Evolutionary conservation across 768 basidiomycete genomes (phyloP).

Genomic region (Chalciporus pseudorubinellus): DNA sequence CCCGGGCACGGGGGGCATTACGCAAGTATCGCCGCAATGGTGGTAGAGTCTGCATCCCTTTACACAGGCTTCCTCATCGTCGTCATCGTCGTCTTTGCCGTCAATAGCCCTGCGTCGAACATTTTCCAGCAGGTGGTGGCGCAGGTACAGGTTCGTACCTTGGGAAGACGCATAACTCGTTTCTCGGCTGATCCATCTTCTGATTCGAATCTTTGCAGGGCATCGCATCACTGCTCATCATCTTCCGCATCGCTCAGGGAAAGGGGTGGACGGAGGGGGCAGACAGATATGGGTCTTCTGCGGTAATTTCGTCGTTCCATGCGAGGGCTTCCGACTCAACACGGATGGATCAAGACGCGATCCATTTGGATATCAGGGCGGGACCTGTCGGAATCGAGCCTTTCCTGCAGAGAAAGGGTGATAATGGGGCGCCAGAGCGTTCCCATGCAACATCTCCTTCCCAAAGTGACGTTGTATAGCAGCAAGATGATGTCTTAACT

Average conservation of each 20-base stretch:
- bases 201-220: too few relatives aligned
- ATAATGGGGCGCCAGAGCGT: neutral
- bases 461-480: neutral
- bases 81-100: slow-evolving; percentile 42
- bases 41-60: slow-evolving; percentile 45
- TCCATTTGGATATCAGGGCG: neutral
- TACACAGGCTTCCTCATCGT: slow-evolving; percentile 41
- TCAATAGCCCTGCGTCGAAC: slow-evolving; percentile 40
- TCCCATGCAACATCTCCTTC: neutral
- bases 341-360: neutral
- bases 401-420: neutral
- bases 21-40: slow-evolving; percentile 35
- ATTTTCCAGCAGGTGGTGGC: slow-evolving; percentile 30
- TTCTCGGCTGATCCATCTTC: neutral
- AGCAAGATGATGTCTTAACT: too few relatives aligned
- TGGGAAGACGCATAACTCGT: neutral
- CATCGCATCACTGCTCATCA: neutral
- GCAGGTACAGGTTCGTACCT: slow-evolving; percentile 6
- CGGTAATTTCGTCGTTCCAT: neutral
- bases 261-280: neutral
- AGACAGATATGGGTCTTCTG: neutral
- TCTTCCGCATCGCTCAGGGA: neutral
- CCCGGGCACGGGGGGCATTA: slow-evolving; percentile 36
- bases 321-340: too few relatives aligned
- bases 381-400: neutral